Percentiles rank a stretch among this genome's conserved stretches.
phyloP scores from a whole-genome alignment of 768 basidiomycete genomes.

The Auricularia cornea region DNA sequence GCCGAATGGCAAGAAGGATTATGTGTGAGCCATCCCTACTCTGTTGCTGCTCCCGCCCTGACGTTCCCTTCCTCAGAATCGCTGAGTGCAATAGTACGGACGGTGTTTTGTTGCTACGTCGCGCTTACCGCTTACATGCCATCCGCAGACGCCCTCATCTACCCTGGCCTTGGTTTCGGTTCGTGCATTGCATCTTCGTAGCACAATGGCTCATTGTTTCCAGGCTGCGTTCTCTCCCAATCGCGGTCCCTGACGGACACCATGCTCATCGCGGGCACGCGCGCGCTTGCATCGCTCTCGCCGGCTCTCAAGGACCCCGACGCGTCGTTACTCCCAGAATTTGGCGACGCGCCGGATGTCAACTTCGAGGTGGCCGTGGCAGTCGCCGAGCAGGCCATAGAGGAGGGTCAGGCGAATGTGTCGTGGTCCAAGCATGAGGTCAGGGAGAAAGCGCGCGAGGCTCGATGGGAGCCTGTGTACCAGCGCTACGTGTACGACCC shows the following conservation, averaged over 20 bases:
- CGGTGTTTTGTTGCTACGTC: background rate
- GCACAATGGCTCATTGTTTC: no score
- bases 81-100: slow-evolving; percentile 62
- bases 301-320: slow-evolving; percentile 68
- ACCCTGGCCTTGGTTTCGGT: slow-evolving; percentile 80
- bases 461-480: slow-evolving; percentile 62
- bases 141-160: slow-evolving; percentile 58
- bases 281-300: slow-evolving; percentile 63
- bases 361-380: slow-evolving; percentile 62
- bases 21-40: slow-evolving; percentile 40
- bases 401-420: slow-evolving; percentile 57
- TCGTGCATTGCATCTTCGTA: slow-evolving; percentile 20
- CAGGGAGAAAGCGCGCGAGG: slow-evolving; percentile 38
- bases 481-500: slow-evolving; percentile 54
- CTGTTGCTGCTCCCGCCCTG: background rate
- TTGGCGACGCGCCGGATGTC: slow-evolving; percentile 60
- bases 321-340: slow-evolving; percentile 64
- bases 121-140: background rate
- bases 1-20: slow-evolving; percentile 50
- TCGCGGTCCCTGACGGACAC: slow-evolving; percentile 61
- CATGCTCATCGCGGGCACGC: slow-evolving; percentile 84
- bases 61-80: slow-evolving; percentile 34
- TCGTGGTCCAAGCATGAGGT: slow-evolving; percentile 54
- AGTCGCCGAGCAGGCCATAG: slow-evolving; percentile 68
- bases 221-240: slow-evolving; percentile 42